Percentiles rank a stretch among this genome's conserved stretches.
Conservation (phyloP, 169 alveolate genomes). For the Neospora caninum region DNA sequence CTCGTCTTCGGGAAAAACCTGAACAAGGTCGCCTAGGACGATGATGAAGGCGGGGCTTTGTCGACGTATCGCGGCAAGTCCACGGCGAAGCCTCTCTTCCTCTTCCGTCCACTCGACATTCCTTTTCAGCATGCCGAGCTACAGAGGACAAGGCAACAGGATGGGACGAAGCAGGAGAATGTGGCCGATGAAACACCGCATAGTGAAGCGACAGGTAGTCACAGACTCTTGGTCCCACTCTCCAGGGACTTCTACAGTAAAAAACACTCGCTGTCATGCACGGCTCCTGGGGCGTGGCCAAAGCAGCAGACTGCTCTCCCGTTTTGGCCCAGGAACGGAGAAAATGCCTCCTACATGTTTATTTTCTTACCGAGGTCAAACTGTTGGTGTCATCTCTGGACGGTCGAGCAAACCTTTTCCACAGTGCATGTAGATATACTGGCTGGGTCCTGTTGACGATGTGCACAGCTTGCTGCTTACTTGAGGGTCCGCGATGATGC, state of each 20-base stretch:
- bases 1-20: not conserved
- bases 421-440: no score
- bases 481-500: not conserved
- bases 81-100: not conserved
- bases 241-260: no score
- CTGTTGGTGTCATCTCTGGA: no score
- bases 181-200: not conserved
- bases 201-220: not conserved
- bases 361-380: no score
- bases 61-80: not conserved
- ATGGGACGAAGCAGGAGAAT: not conserved
- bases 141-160: not conserved
- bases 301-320: no score
- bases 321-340: no score
- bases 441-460: no score
- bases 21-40: slow-evolving; percentile 6
- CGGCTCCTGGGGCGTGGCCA: no score
- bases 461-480: not conserved
- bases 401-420: no score
- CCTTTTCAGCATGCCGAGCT: not conserved
- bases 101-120: not conserved
- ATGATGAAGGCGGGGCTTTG: not conserved
- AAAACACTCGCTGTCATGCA: no score
- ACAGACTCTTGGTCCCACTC: no score
- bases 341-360: no score